Evolutionary conservation across 2,329 filamentous ascomycete species (phyloP), one percentile per base, ranked within the genome.

Genomic region (Corinectria fuckeliana): DNA sequence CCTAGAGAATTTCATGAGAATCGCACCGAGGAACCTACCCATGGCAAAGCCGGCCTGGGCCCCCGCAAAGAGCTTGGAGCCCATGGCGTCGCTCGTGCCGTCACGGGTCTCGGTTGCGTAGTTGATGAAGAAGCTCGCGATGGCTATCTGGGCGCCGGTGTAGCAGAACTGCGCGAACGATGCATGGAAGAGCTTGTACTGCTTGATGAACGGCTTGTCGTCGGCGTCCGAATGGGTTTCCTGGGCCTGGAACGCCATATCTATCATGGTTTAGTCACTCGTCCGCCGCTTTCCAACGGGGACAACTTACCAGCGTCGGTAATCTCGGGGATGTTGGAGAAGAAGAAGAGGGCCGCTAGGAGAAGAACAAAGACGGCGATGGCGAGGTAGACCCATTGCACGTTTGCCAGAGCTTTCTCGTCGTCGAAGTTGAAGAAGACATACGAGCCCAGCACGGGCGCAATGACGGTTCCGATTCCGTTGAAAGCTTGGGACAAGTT

Each of bases 111-210:
- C 85, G 20, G 79, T 82, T n/a, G 83, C 82, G 70, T 90, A 91
- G 77, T 91, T 91, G 79, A 91, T 91, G 75, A 91, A 91, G 74
- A 90, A 91, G 45, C 75, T 77, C 1, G 87, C 87, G 55, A 89
- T 85, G 56, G 83, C 85, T 30, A 89, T 80, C 71, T 93, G 91
- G 0, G 90, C 86, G 47, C 91, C 91, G 0, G 81, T 89, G 73
- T 94, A 95, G 72, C 88, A 91, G 75, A 93, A 93, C 66, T 94
- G 91, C 0, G 90, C 88, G 66, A 88, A 85, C 0, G 89, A 85
- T 11, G 89, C 91, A 68, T 92, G 89, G 80, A 93, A 92, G 3
- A 93, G 81, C 21, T 86, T 85, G 74, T 90, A 92, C 67, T 92
- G 89, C 75, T 90, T 90, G 68, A 80, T 77, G 64, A 92, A 84